phyloP scores from a whole-genome alignment of 306 rosid genomes.

The Dalbergia cochinchinensis region DNA sequence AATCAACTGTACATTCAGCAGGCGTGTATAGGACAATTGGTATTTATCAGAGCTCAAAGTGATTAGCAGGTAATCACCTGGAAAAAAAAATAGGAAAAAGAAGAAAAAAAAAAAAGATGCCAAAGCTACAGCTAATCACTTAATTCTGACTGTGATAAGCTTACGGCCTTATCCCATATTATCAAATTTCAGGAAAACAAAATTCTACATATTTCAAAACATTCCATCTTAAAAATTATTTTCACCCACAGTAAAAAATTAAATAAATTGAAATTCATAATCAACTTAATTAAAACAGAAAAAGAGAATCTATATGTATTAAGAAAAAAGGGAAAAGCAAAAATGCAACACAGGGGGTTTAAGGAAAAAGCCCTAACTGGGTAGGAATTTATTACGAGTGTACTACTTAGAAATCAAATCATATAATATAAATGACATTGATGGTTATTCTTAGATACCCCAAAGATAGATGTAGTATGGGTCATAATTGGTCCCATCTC shows the following conservation, averaged over 20 bases:
- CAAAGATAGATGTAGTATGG: constrained; percentile 53
- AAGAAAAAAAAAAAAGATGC: constrained; percentile 10
- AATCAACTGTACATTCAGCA: constrained; percentile 35
- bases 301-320: background rate
- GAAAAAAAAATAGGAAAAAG: background rate
- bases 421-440: constrained; percentile 55
- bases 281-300: constrained; percentile 18
- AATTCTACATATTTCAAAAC: background rate
- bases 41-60: constrained; percentile 31
- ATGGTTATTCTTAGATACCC: constrained; percentile 66
- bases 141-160: constrained; percentile 41
- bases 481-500: constrained; percentile 82
- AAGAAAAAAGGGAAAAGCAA: background rate
- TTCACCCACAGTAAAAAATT: constrained; percentile 15
- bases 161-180: background rate
- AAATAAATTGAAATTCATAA: background rate
- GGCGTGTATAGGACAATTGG: background rate
- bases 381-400: constrained; percentile 49
- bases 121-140: constrained; percentile 36
- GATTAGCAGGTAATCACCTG: constrained; percentile 27
- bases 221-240: constrained; percentile 11
- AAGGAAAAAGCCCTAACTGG: constrained; percentile 40
- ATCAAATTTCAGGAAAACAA: background rate
- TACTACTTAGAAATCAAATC: constrained; percentile 61
- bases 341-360: constrained; percentile 4